A percentile compares a stretch with the other conserved stretches of the same genome.
Conservation (phyloP, 2,329 filamentous ascomycete species). For the Fusarium irregulare region DNA sequence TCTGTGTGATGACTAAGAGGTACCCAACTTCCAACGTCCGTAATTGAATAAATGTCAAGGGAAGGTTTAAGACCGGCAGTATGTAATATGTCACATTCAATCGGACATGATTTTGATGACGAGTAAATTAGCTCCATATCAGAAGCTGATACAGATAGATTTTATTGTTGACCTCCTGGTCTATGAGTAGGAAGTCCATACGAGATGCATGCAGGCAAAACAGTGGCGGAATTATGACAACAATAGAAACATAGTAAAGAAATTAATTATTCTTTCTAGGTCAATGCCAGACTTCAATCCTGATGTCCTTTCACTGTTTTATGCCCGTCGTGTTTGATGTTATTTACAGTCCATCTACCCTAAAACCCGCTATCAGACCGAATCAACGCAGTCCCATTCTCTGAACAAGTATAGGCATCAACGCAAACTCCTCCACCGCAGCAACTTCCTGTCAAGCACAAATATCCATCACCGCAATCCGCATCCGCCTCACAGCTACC, state of each 20-base stretch:
- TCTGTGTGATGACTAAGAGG: not conserved
- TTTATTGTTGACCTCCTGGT: not conserved
- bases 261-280: not conserved
- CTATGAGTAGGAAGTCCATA: not conserved
- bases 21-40: not conserved
- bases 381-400: slow-evolving; percentile 49
- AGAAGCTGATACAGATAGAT: not conserved
- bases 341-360: slow-evolving; percentile 25
- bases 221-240: not conserved
- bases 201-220: not conserved
- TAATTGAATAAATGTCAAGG: not conserved
- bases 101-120: not conserved
- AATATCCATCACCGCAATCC: slow-evolving; percentile 40
- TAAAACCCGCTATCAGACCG: slow-evolving; percentile 33
- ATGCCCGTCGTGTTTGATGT: not conserved
- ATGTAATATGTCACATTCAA: not conserved
- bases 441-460: slow-evolving; percentile 52
- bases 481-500: slow-evolving; percentile 45
- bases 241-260: not conserved
- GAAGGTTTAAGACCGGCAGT: not conserved
- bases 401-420: slow-evolving; percentile 53
- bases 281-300: too few relatives aligned
- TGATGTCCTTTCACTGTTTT: not conserved
- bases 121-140: not conserved
- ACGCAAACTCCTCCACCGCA: slow-evolving; percentile 52